Base-by-base conservation (phyloP, 2,329 filamentous ascomycete genomes). In the Fusarium austroafricanum region DNA sequence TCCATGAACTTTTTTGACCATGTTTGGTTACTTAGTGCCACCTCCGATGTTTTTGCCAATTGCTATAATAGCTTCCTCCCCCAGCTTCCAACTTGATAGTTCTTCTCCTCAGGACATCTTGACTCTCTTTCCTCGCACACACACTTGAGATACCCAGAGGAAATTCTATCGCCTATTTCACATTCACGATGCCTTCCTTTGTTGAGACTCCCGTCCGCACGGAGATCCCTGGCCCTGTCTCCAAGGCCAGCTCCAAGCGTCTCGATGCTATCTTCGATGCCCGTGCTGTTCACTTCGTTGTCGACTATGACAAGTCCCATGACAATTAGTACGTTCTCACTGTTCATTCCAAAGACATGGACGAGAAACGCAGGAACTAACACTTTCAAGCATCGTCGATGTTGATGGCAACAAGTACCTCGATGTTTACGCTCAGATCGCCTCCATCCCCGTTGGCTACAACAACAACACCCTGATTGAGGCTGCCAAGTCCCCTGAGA, bases 361-460 rank as follows among this genome's bases (percentile, higher is more conserved):
- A 15, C 3, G 6, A 42, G 11, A 26, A n/a, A n/a, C 18, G 18
- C 20, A 23, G 23, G 42, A 44, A 38, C 65, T 67, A 28, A 68
- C 61, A 26, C 28, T 21, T 35, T 14, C 4, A 39, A 79, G 77
- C 75, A 81, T 84, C 62, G 79, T 82, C 53, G 83, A 85, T 70
- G 79, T 81, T 51, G 83, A 85, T 64, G 83, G 83, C 72, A 85
- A 85, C 76, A 77, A 79, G 37, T 80, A 80, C 63, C 78, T 84
- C 49, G 83, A 84, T 77, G 82, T 84, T 56, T 92, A 93, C 78
- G 90, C 92, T 50, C 92, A 94, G 79, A 94, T 95, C 76, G 92
- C 92, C 60, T 94, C 91, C 23, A 94, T 95, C 71, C 91, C 92
- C 11, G 88, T 95, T 47, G 92, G 92, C 66, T 94, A 95, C 85